Base-by-base conservation (phyloP, 768 basidiomycete species). In the Russula lepida region DNA sequence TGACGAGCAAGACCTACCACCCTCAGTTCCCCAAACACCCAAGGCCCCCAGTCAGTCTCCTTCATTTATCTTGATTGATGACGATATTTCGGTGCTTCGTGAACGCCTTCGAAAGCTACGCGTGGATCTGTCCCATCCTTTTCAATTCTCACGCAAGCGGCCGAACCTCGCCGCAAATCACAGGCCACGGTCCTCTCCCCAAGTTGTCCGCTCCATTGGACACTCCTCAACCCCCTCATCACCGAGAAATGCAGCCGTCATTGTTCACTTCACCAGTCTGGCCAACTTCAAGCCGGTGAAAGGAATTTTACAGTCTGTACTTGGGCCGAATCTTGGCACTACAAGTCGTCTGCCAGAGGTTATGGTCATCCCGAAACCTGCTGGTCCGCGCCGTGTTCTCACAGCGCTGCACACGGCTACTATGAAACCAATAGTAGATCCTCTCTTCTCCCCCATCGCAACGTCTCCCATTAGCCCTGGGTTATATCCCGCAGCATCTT, bases 281-380 rank as follows among this genome's bases (percentile, higher is more conserved):
- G 76, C 84, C 4, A 94, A 95, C 64, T 98, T 90, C 79, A 95
- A 92, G 71, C 68, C 80, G 37, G 86, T 95, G 54, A 92, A 90
- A 69, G 94, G 98, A 66, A 78, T 86, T 12, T 79, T 98, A 21
- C 88, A 94, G 66, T 83, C 82, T 19, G 76, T 85, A 21, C 75
- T 88, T 64, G 71, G 71, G 41, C 77, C 78, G 1, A 81, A 80
- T 55, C 67, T 74, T 23, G 72, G 75, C 37, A 74, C 80, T 12
- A 61, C 76, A 68, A 69, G 75, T 25, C 76, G 79, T 17, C 71
- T 88, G 12, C 87, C 97, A 1, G 97, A 99, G 67, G 84, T 99
- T 30, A 90, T 98, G 81, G 92, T 99, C 66, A 87, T 98, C 41
- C 95, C 95, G 23, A 99, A 98, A 74, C 95, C 95, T 11, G 95